Base-by-base conservation (phyloP, 331 rosid species). In the Prunus yedoensis region DNA sequence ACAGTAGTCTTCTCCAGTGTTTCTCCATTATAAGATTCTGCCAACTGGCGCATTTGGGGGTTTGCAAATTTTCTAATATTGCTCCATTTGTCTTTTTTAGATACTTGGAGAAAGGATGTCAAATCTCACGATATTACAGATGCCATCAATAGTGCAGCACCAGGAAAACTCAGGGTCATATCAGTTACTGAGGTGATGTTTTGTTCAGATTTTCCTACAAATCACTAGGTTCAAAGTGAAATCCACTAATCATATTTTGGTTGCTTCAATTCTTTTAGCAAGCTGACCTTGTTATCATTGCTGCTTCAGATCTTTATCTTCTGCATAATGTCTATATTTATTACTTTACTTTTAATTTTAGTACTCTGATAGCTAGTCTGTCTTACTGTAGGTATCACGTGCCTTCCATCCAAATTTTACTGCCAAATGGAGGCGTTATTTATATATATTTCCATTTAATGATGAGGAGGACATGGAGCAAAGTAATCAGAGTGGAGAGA, bases 361-460 rank as follows among this genome's bases (percentile, higher is more conserved):
- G 30, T 59, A 23, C 66, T 70, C 81, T 52, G 25, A 77, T 46
- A 60, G 54, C 41, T 53, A 60, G 64, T 70, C 63, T 70, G 64
- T 60, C 77, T 49, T 76, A 50, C 71, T 86, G 78, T 75, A 94
- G 99, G 97, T 92, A 62, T 94, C 99, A 21, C 97, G 96, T 10
- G 78, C 10, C 60, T 94, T 94, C 80, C 99, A 94, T 88, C 97
- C 99, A 8, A 94, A 90, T 77, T 94, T 94, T 79, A 89, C 98
- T 75, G 98, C 98, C 80, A 87, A 89, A 81, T 92, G 99, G 97
- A 90, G 98, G 85, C 97, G 77, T 7, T 94, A 94, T 80, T 88
- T 94, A 46, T 94, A 94, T 77, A 90, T 90, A 64, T 90, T 94
- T 62, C 98, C 98, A 11, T 83, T 94, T 41, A 84, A 75, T 51